Evolutionary conservation across 164 flowering plant species (phyloP), one percentile per base, ranked within the genome.

Genomic region (Protea cynaroides): DNA sequence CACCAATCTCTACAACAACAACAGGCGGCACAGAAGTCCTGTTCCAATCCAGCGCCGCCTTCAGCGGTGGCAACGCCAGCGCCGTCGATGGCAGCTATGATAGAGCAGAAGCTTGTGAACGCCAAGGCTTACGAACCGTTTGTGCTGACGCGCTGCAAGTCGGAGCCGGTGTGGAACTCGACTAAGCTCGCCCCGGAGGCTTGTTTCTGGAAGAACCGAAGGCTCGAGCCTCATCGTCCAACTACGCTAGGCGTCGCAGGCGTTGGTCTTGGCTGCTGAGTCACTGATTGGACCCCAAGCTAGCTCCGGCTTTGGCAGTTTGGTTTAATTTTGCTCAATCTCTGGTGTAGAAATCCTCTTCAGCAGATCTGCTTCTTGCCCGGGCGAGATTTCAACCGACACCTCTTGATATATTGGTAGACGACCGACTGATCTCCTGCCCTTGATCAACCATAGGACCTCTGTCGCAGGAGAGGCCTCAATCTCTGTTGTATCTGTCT

Each of bases 81-180:
- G 59, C 65, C 63, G 14, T 83, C 90, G 1, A 88, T 82, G 84
- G 89, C 87, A 36, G 57, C 75, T 11, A 67, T 77, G 84, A 76
- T 85, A 17, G 95, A 82, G 76, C 79, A 86, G 82, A 88, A 86
- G 81, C 83, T 81, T 56, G 83, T 61, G 58, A 80, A 77, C 23
- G 78, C 82, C 12, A 79, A 59, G 69, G 81, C 75, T 7, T 85
- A 81, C 74, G 96, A 91, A 81, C 96, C 97, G 71, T 79, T 86
- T 23, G 88, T 77, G 60, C 80, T 94, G 37, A 88, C 92, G 1
- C 72, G 99, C 40, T 94, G 99, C 76, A 94, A 91, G 83, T 94
- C 99, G 29, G 99, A 89, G 88, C 99, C 99, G 75, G 74, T 82
- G 83, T 76, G 86, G 69, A 73, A 89, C 37, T 71, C 94, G 59